phyloP scores from a whole-genome alignment of 2,329 filamentous ascomycete genomes.

The Stachybotrys chartarum region DNA sequence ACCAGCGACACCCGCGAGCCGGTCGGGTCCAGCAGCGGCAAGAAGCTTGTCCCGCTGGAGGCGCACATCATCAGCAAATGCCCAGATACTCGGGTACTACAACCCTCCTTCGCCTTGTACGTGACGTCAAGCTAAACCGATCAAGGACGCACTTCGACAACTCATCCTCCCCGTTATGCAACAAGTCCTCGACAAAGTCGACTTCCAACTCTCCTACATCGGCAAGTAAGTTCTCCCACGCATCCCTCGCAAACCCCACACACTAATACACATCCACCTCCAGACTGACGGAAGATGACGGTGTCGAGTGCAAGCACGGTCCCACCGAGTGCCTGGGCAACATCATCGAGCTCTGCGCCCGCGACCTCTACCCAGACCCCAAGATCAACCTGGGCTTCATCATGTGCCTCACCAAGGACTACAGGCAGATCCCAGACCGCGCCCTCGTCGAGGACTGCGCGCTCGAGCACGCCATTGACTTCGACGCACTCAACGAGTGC shows the following conservation, averaged over 20 bases:
- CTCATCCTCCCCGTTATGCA: constrained; percentile 85
- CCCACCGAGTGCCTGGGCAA: constrained; percentile 86
- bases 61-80: constrained; percentile 98
- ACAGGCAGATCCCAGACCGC: constrained; percentile 67
- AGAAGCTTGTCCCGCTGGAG: constrained; percentile 64
- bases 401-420: constrained; percentile 78
- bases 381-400: constrained; percentile 89
- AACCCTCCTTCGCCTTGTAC: not conserved
- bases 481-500: constrained; percentile 74
- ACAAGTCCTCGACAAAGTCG: constrained; percentile 70
- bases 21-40: not conserved
- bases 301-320: constrained; percentile 83
- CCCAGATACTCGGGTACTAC: constrained; percentile 65
- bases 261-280: not conserved
- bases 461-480: constrained; percentile 82
- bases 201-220: constrained; percentile 88
- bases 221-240: constrained; percentile 51
- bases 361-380: constrained; percentile 72
- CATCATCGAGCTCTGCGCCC: constrained; percentile 88
- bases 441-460: constrained; percentile 81
- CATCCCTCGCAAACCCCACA: not conserved
- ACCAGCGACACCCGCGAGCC: constrained; percentile 3
- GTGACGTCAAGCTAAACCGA: not conserved
- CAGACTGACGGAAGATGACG: constrained; percentile 68
- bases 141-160: constrained; percentile 65